These are phyloP conservation scores for Fusarium oligoseptatum DNA, from an alignment of 2,329 filamentous ascomycete species.

Conservation along the genomic window DNA sequence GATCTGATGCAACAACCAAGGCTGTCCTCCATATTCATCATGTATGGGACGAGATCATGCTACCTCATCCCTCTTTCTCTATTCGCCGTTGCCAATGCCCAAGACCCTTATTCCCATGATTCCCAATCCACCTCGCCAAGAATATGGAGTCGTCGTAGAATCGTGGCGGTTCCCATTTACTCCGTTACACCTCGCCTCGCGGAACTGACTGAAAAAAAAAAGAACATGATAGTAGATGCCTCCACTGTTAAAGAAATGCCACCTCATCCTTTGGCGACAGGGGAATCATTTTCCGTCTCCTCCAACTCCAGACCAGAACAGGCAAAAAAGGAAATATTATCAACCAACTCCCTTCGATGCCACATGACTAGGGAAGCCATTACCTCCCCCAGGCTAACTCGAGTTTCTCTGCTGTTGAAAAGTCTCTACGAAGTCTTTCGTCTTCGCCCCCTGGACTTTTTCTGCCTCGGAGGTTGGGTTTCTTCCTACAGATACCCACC, in stretches of 20 bases:
- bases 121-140: not conserved
- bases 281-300: constrained; percentile 50
- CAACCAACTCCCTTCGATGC: constrained; percentile 39
- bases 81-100: not conserved
- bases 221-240: constrained; percentile 28
- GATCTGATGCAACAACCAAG: not conserved
- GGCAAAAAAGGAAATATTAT: constrained; percentile 36
- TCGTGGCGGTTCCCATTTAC: constrained; percentile 12
- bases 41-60: not conserved
- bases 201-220: constrained; percentile 23
- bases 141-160: constrained; percentile 3
- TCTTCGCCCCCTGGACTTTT: constrained; percentile 27
- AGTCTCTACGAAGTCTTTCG: constrained; percentile 32
- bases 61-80: constrained; percentile 11
- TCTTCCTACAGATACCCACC: constrained; percentile 43
- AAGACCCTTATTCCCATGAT: constrained; percentile 5
- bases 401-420: constrained; percentile 6
- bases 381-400: not conserved
- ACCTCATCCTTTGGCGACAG: constrained; percentile 35
- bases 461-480: constrained; percentile 20
- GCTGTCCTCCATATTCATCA: constrained; percentile 1
- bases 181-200: constrained; percentile 39
- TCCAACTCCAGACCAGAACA: constrained; percentile 45
- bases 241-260: constrained; percentile 20
- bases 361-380: constrained; percentile 14